Evolutionary conservation across 2,329 filamentous ascomycete species (phyloP).

Genomic region (Colletotrichum ledebouriae): DNA sequence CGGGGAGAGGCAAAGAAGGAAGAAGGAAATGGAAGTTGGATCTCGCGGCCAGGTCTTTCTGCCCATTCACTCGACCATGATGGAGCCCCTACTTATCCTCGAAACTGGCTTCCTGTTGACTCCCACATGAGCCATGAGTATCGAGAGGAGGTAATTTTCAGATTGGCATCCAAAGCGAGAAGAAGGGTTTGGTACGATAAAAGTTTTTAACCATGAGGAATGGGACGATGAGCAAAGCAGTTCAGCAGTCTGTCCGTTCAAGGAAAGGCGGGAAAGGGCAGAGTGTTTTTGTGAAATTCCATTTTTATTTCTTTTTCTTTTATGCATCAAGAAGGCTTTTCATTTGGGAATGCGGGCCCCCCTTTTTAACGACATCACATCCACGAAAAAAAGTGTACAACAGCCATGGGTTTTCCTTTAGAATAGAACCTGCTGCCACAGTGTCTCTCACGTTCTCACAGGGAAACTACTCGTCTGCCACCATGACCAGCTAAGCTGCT

Average conservation of each 20-base stretch:
- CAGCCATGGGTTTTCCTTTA: constrained; percentile 12
- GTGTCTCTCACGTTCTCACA: too few relatives aligned
- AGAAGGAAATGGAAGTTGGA: constrained; percentile 13
- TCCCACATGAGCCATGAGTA: too few relatives aligned
- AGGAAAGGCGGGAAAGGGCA: constrained; percentile 3
- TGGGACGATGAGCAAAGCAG: constrained; percentile 15
- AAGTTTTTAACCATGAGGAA: constrained; percentile 1
- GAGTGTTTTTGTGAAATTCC: background rate
- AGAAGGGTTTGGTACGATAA: background rate
- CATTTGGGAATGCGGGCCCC: constrained; percentile 20
- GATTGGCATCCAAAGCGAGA: background rate
- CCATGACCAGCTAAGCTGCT: background rate
- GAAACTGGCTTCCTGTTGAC: too few relatives aligned
- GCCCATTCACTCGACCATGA: background rate
- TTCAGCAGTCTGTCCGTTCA: constrained; percentile 11
- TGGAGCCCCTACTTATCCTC: too few relatives aligned
- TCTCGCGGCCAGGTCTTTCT: background rate
- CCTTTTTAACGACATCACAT: constrained; percentile 10
- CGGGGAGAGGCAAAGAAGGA: background rate
- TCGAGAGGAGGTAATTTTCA: too few relatives aligned
- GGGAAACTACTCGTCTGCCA: too few relatives aligned
- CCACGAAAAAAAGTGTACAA: constrained; percentile 29
- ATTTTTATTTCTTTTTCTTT: constrained; percentile 11
- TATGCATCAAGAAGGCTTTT: constrained; percentile 9
- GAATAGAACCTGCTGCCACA: constrained; percentile 30